phyloP scores from a whole-genome alignment of 371 early-diverging fungal genomes.

The Sporodiniella umbellata region DNA sequence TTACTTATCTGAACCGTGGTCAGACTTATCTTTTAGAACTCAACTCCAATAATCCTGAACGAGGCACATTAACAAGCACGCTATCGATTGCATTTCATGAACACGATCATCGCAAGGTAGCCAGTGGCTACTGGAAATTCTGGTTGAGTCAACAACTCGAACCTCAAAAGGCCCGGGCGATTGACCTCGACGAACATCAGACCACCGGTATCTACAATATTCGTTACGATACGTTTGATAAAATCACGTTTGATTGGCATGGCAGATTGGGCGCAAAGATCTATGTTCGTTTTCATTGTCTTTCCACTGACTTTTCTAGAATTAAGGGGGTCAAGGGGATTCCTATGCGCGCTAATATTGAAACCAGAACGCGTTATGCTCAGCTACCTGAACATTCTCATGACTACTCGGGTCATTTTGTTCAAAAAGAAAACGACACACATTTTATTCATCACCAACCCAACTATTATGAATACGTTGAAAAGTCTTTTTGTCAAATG shows the following conservation, averaged over 20 bases:
- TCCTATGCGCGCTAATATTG: slow-evolving; percentile 55
- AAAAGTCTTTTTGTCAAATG: slow-evolving; percentile 63
- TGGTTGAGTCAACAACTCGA: slow-evolving; percentile 74
- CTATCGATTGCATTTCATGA: slow-evolving; percentile 75
- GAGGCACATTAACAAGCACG: slow-evolving; percentile 51
- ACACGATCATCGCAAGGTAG: slow-evolving; percentile 63
- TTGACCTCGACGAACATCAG: slow-evolving; percentile 50
- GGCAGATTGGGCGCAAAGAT: slow-evolving; percentile 67
- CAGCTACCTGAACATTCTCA: slow-evolving; percentile 4
- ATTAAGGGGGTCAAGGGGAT: slow-evolving; percentile 88
- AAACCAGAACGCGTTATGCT: slow-evolving; percentile 7
- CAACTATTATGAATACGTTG: slow-evolving; percentile 31
- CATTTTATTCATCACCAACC: not conserved
- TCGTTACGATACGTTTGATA: slow-evolving; percentile 64
- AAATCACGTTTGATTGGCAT: slow-evolving; percentile 75
- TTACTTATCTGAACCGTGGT: slow-evolving; percentile 68
- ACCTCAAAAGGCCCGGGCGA: slow-evolving; percentile 60
- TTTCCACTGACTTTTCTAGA: slow-evolving; percentile 81
- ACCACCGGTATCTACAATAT: slow-evolving; percentile 47
- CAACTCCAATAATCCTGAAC: slow-evolving; percentile 31
- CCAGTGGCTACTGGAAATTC: slow-evolving; percentile 72
- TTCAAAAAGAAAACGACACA: not conserved
- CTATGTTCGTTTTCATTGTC: slow-evolving; percentile 71
- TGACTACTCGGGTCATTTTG: slow-evolving; percentile 6
- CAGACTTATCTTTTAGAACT: slow-evolving; percentile 51